These are phyloP conservation scores for Torrubiella hemipterigena DNA, from an alignment of 2,329 filamentous ascomycete species.

Conservation along the genomic window DNA sequence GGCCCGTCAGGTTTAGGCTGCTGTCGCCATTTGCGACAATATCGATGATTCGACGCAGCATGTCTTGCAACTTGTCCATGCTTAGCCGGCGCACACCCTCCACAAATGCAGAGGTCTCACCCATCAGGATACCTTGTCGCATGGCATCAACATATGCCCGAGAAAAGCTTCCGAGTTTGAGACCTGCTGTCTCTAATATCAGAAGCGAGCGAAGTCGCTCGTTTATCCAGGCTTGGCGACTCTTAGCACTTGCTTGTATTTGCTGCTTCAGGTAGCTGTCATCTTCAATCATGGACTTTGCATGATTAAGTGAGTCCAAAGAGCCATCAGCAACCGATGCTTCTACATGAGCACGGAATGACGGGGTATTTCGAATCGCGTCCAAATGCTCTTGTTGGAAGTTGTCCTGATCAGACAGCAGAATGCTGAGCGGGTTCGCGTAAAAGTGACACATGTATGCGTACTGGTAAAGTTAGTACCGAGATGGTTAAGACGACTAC, in stretches of 20 bases:
- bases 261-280: conserved; percentile 40
- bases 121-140: conserved; percentile 38
- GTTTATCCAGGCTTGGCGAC: conserved; percentile 24
- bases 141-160: conserved; percentile 51
- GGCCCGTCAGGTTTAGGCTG: conserved; percentile 19
- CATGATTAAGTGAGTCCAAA: conserved; percentile 28
- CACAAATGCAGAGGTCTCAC: conserved; percentile 41
- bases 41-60: conserved; percentile 15
- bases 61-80: conserved; percentile 12
- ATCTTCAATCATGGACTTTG: conserved; percentile 42
- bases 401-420: conserved; percentile 29
- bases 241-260: conserved; percentile 19
- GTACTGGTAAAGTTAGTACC: conserved; percentile 39
- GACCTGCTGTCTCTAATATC: conserved; percentile 26
- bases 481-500: no score
- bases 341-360: conserved; percentile 50
- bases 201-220: conserved; percentile 36
- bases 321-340: conserved; percentile 28
- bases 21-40: conserved; percentile 23
- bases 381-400: conserved; percentile 52
- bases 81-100: conserved; percentile 48
- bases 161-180: conserved; percentile 29
- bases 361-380: conserved; percentile 54
- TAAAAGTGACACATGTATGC: conserved; percentile 82
- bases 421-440: conserved; percentile 59